A percentile compares a stretch with the other conserved stretches of the same genome.
phyloP scores from a whole-genome alignment of 2,329 filamentous ascomycete species.

The Rasamsonia emersonii region DNA sequence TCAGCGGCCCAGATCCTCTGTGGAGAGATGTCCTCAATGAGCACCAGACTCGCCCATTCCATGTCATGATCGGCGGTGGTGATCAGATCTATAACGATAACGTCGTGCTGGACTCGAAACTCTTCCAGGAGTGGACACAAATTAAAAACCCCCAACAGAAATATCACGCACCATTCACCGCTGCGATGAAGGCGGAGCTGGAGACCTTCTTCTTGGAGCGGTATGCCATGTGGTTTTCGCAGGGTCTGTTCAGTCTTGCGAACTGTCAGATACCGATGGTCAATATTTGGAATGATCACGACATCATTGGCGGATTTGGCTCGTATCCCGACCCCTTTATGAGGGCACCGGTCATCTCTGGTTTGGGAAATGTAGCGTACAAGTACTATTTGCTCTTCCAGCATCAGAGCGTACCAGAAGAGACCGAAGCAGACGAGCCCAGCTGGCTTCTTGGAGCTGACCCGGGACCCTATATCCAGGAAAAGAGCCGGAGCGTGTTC shows the following conservation, averaged over 20 bases:
- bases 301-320: constrained; percentile 84
- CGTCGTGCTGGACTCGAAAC: constrained; percentile 62
- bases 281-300: constrained; percentile 96
- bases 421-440: constrained; percentile 75
- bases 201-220: constrained; percentile 81
- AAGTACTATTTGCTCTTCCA: constrained; percentile 99
- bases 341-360: constrained; percentile 79
- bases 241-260: constrained; percentile 86
- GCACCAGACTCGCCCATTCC: constrained; percentile 86
- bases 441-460: constrained; percentile 78
- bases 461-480: constrained; percentile 82
- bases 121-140: constrained; percentile 77
- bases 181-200: constrained; percentile 78
- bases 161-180: constrained; percentile 65
- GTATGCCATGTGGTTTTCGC: constrained; percentile 93
- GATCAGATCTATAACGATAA: constrained; percentile 96
- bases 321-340: constrained; percentile 91
- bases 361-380: constrained; percentile 83
- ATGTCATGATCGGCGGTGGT: constrained; percentile 95
- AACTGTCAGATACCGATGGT: constrained; percentile 95
- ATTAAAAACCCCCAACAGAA: constrained; percentile 75
- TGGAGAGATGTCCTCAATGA: constrained; percentile 94
- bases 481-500: constrained; percentile 77
- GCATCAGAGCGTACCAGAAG: constrained; percentile 76
- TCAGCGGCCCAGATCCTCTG: constrained; percentile 88